Percentiles rank a stretch among this genome's conserved stretches.
Conservation (phyloP, 2,329 filamentous ascomycete species). For the Hypomyces rosellus region DNA sequence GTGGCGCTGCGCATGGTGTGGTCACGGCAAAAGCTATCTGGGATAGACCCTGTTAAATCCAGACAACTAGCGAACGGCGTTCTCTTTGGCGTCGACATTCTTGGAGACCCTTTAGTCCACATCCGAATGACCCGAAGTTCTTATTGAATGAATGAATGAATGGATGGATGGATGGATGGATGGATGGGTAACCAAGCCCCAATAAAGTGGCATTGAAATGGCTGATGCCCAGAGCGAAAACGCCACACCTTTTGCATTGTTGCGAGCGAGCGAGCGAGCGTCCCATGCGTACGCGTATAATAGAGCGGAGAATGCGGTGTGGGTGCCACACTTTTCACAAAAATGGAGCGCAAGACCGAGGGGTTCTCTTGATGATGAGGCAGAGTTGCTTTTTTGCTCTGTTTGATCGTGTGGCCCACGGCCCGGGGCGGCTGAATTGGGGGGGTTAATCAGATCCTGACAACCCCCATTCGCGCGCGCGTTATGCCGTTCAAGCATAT, state of each 20-base stretch:
- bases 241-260: neutral
- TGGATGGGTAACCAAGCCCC: neutral
- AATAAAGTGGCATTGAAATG: slow-evolving; percentile 5
- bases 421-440: slow-evolving; percentile 12
- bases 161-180: neutral
- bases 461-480: slow-evolving; percentile 9
- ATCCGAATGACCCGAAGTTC: slow-evolving; percentile 5
- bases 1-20: slow-evolving; percentile 2
- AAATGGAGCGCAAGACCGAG: slow-evolving; percentile 8
- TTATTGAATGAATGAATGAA: neutral
- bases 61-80: slow-evolving; percentile 3
- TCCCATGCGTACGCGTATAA: neutral
- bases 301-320: neutral
- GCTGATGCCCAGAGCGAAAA: slow-evolving; percentile 5
- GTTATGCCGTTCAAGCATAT: too few species aligned
- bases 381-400: slow-evolving; percentile 3
- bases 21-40: neutral
- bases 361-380: slow-evolving; percentile 7
- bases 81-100: slow-evolving; percentile 9
- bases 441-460: slow-evolving; percentile 12
- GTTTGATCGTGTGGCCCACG: slow-evolving; percentile 10
- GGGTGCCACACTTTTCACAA: slow-evolving; percentile 3
- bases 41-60: neutral
- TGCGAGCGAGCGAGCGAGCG: neutral
- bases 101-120: slow-evolving; percentile 7